Percentiles rank a stretch among this genome's conserved stretches.
Evolutionary conservation across 129 eudicot species (phyloP).

Genomic region (Escallonia rubra): DNA sequence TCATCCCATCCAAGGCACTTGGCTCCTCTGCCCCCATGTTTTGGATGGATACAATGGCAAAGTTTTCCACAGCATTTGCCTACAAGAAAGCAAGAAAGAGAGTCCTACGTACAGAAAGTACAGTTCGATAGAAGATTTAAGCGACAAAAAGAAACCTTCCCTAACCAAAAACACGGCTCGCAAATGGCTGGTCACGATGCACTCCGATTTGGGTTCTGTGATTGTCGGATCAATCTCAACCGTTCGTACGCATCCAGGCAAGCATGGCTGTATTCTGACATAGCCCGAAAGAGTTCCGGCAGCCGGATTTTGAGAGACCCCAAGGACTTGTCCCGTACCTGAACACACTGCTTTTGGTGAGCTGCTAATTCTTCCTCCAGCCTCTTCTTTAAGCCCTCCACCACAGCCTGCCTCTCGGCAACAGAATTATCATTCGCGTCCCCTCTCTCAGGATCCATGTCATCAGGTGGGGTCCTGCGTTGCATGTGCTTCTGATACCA

Average conservation of each 20-base stretch:
- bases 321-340: slow-evolving; percentile 85
- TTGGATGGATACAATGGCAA: too few species aligned
- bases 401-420: slow-evolving; percentile 60
- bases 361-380: slow-evolving; percentile 79
- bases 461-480: slow-evolving; percentile 51
- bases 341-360: slow-evolving; percentile 71
- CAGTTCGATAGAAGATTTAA: neutral
- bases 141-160: neutral
- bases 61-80: too few species aligned
- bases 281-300: slow-evolving; percentile 88
- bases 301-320: slow-evolving; percentile 70
- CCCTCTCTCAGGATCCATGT: slow-evolving; percentile 35
- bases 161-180: neutral
- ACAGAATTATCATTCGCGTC: slow-evolving; percentile 48
- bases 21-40: too few species aligned
- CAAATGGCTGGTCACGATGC: slow-evolving; percentile 6
- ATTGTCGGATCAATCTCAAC: slow-evolving; percentile 46
- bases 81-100: neutral
- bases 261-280: slow-evolving; percentile 67
- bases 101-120: neutral
- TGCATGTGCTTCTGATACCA: slow-evolving; percentile 76
- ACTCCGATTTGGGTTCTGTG: slow-evolving; percentile 39
- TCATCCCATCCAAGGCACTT: too few species aligned
- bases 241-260: slow-evolving; percentile 58
- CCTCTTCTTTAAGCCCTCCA: slow-evolving; percentile 72